Evolutionary conservation across 2,329 filamentous ascomycete genomes (phyloP), one percentile per base, ranked within the genome.

Genomic region (Fusarium agapanthi): DNA sequence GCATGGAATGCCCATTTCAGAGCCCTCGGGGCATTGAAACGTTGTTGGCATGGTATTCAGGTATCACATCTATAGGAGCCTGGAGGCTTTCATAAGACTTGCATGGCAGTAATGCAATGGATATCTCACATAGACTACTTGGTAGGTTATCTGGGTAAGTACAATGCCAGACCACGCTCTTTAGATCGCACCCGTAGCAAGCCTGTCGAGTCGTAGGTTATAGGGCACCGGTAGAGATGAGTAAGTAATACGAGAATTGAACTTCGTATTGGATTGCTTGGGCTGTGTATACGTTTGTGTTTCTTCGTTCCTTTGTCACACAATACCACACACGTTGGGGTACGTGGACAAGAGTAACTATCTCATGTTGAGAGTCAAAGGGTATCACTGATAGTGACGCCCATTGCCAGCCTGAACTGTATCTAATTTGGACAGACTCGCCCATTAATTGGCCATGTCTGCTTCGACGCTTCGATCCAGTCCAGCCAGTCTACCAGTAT

Each of bases 1-100:
- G 75, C 67, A 73, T 69, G 66, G 44, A 62, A 55, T 58, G 30
- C 47, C 51, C 58, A 67, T 48, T 56, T 53, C 65, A 61, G 67
- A 60, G 43, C 43, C 55, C 44, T 61, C 57, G 59, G 48, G 55
- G 38, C 60, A 61, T 55, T 37, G 45, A 65, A 65, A 35, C 38
- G 20, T 53, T 40, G 28, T 32, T 45, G 37, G 28, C 35, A 53
- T 54, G 51, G 44, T 15, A 37, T 44, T 57, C 24, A 40, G 10
- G n/a, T 32, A 48, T 58, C 26, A 38, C 37, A 38, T 63, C 59
- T 38, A 57, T 38, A 43, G 20, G 28, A 37, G 18, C 7, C 34
- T 18, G 24, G 10, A 53, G 20, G 43, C 35, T 30, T 67, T 30
- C 70, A 67, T 61, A 64, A 57, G 61, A 58, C 24, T 37, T 26